phyloP scores from a whole-genome alignment of 78 protist species.

The Paulinella micropora region DNA sequence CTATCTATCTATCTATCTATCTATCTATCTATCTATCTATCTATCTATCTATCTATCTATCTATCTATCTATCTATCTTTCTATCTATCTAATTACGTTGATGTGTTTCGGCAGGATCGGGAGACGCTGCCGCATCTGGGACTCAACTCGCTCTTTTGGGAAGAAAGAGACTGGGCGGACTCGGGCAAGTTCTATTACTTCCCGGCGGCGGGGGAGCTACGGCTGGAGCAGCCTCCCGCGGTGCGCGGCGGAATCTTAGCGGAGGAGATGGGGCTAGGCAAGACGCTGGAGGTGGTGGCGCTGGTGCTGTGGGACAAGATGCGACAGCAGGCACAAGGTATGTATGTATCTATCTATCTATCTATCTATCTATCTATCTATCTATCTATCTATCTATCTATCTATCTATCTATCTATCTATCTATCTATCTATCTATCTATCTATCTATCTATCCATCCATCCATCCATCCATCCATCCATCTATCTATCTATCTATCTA shows the following conservation, averaged over 20 bases:
- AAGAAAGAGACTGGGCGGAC: background rate
- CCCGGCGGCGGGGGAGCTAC: slow-evolving; percentile 1
- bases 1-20: too few relatives aligned
- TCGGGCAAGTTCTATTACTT: background rate
- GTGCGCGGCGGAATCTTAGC: background rate
- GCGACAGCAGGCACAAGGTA: background rate
- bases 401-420: background rate
- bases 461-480: background rate
- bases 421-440: background rate
- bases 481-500: background rate
- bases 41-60: too few relatives aligned
- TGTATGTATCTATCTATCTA: background rate
- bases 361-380: background rate
- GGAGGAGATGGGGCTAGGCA: slow-evolving; percentile 7
- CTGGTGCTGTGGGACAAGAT: too few relatives aligned
- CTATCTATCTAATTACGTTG: too few relatives aligned
- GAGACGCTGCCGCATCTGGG: background rate
- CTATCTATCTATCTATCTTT: too few relatives aligned
- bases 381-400: background rate
- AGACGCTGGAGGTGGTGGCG: background rate
- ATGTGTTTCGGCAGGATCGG: too few relatives aligned
- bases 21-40: too few relatives aligned
- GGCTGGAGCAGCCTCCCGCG: background rate
- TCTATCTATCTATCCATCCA: background rate
- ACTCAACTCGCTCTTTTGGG: slow-evolving; percentile 3